Base-by-base conservation (phyloP, 441 rosid genomes). In the Populus hybrid region DNA sequence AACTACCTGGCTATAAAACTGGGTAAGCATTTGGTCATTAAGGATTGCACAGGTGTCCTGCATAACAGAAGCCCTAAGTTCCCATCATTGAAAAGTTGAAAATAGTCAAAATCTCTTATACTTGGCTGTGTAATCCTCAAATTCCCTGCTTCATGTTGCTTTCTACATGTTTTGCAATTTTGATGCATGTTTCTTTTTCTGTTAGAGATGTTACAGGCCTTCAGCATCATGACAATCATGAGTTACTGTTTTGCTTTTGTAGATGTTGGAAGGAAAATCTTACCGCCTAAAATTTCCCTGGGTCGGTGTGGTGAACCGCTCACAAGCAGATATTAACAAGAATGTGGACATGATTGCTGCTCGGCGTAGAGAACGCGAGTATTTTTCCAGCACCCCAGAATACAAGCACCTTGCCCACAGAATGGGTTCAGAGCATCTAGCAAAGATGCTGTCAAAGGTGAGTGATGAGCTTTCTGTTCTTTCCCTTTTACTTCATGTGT, bases 281-380 rank as follows among this genome's bases (percentile, higher is more conserved):
- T 94, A 88, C 78, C 89, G 92, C 78, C 90, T 95, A 65, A 95
- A 95, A 69, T 94, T 85, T 85, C 98, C 98, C 29, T 95, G 99
- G 99, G 83, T 94, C 82, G 98, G 99, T 83, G 97, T 95, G 42
- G 99, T 95, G 77, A 95, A 95, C 74, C 97, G 99, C 56, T 95
- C 99, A 31, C 98, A 95, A 91, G 95, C 95, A 63, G 99, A 95
- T 88, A 95, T 95, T 71, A 95, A 95, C 84, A 95, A 89, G 89
- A 95, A 89, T 77, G 94, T 94, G 7, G 99, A 95, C 82, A 95
- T 95, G 99, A 92, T 95, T 78, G 99, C 98, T 75, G 98, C 99
- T 74, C 89, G 98, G 29, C 93, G 85, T 73, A 91, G 90, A 84
- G 99, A 95, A 87, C 92, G 97, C 1, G 99, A 95, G 69, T 95